Percentiles rank a stretch among this genome's conserved stretches.
phyloP scores from a whole-genome alignment of 495 filamentous ascomycete species.

The Trichoderma erinaceum region DNA sequence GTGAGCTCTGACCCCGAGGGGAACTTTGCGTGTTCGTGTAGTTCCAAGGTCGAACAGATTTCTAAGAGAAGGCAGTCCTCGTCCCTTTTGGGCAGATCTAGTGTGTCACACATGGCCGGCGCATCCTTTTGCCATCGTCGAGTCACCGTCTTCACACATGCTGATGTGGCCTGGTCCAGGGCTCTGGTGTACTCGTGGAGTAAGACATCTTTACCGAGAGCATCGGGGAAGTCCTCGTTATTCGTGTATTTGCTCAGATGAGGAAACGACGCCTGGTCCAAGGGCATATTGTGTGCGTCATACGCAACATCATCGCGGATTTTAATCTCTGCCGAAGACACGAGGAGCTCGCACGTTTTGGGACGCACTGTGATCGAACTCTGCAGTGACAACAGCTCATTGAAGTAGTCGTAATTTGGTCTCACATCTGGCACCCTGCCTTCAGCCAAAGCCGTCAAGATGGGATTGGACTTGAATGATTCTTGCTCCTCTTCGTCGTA shows the following conservation, averaged over 20 bases:
- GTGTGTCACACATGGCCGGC: slow-evolving; percentile 37
- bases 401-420: slow-evolving; percentile 47
- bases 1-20: slow-evolving; percentile 43
- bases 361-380: slow-evolving; percentile 36
- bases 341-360: slow-evolving; percentile 41
- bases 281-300: slow-evolving; percentile 30
- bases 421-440: slow-evolving; percentile 39
- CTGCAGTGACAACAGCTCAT: slow-evolving; percentile 36
- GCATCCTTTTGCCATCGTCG: slow-evolving; percentile 37
- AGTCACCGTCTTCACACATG: slow-evolving; percentile 31
- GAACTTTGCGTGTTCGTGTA: slow-evolving; percentile 40
- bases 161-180: slow-evolving; percentile 35
- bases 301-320: slow-evolving; percentile 31
- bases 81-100: slow-evolving; percentile 33
- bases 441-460: slow-evolving; percentile 46
- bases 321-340: slow-evolving; percentile 34
- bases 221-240: slow-evolving; percentile 29
- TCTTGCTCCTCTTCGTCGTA: slow-evolving; percentile 38
- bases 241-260: slow-evolving; percentile 37
- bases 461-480: slow-evolving; percentile 48
- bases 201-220: slow-evolving; percentile 28
- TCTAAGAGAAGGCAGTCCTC: slow-evolving; percentile 47
- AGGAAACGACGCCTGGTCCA: slow-evolving; percentile 37
- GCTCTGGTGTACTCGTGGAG: slow-evolving; percentile 44
- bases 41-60: slow-evolving; percentile 42